Base-by-base conservation (phyloP, 2,329 filamentous ascomycete species). In the Fusarium gaditjirri region DNA sequence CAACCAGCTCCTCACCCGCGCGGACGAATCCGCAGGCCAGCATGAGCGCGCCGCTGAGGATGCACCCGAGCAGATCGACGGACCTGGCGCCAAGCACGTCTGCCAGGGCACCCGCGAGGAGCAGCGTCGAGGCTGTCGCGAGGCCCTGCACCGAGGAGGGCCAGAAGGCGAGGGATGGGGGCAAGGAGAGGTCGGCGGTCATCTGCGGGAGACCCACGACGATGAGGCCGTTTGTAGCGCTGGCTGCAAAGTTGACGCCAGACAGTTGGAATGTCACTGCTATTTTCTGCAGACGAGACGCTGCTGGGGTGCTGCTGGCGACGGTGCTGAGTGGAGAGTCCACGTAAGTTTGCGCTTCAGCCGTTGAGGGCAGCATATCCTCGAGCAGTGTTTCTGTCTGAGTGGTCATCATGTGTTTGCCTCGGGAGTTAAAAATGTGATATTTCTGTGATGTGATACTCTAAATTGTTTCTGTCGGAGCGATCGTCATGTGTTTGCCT, bases 121-220 rank as follows among this genome's bases (percentile, higher is more conserved):
- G 72, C 21, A 84, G 72, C 0, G 78, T 78, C 0, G 81, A 81
- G 0, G 80, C 82, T 1, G 80, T 80, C 2, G 81, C 78, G 0
- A 84, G 77, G 2, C 75, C 76, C 25, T 78, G 78, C 4, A 82
- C 80, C 6, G 82, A 83, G 2, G 79, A 72, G 2, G 83, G 83
- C 83, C 83, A 84, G 53, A 83, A 79, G 5, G 79, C 76, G n/a
- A 84, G 78, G 2, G 76, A 76, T 9, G 69, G 43, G 12, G 78
- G 77, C 4, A 84, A 69, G 33, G 71, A 56, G 38, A 85, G 72
- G 35, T 83, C 81, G 19, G 70, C 61, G 3, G 82, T 80, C 62
- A 86, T 85, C 16, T 77, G 74, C 8, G 84, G 83, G 1, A 86
- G 77, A 25, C 79, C 79, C 31, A 85, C 79, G 5, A 83, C 76